phyloP scores from a whole-genome alignment of 1,284 basidiomycete species.

The Clitocybe nebularis region DNA sequence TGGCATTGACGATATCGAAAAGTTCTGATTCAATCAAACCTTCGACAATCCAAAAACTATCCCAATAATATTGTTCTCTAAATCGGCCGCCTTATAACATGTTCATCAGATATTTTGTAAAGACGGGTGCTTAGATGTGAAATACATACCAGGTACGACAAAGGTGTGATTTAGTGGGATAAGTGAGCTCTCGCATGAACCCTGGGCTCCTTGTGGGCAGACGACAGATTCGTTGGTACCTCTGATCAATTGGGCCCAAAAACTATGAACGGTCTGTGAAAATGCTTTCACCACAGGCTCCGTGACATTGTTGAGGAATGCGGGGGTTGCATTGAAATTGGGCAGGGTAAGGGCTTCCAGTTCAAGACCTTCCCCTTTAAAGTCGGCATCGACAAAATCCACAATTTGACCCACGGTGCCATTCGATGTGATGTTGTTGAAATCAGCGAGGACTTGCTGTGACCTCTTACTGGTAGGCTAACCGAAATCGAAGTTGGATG shows the following conservation, averaged over 20 bases:
- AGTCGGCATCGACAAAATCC: slow-evolving; percentile 74
- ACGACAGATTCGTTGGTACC: slow-evolving; percentile 68
- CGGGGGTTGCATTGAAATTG: slow-evolving; percentile 61
- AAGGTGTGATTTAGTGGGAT: slow-evolving; percentile 90
- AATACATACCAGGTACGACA: slow-evolving; percentile 76
- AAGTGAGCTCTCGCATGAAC: slow-evolving; percentile 73
- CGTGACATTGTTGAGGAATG: slow-evolving; percentile 70
- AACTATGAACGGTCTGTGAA: slow-evolving; percentile 74
- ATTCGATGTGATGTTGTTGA: slow-evolving; percentile 50
- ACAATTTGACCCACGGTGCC: slow-evolving; percentile 59
- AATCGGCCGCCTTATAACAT: slow-evolving; percentile 39
- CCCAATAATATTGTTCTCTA: slow-evolving; percentile 71
- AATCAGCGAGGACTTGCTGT: slow-evolving; percentile 68
- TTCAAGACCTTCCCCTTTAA: slow-evolving; percentile 83
- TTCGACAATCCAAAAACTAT: slow-evolving; percentile 84
- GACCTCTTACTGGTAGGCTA: slow-evolving; percentile 70
- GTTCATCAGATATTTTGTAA: not conserved
- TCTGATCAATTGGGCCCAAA: slow-evolving; percentile 79
- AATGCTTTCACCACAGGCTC: slow-evolving; percentile 73
- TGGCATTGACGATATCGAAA: slow-evolving; percentile 68
- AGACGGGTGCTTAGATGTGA: not conserved
- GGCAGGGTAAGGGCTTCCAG: slow-evolving; percentile 61
- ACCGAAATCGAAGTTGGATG: slow-evolving; percentile 2
- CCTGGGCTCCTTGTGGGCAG: slow-evolving; percentile 46
- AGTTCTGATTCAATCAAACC: slow-evolving; percentile 81